Evolutionary conservation across 1,284 basidiomycete genomes (phyloP).

Genomic region (Austroboletus novae-zelandiae): DNA sequence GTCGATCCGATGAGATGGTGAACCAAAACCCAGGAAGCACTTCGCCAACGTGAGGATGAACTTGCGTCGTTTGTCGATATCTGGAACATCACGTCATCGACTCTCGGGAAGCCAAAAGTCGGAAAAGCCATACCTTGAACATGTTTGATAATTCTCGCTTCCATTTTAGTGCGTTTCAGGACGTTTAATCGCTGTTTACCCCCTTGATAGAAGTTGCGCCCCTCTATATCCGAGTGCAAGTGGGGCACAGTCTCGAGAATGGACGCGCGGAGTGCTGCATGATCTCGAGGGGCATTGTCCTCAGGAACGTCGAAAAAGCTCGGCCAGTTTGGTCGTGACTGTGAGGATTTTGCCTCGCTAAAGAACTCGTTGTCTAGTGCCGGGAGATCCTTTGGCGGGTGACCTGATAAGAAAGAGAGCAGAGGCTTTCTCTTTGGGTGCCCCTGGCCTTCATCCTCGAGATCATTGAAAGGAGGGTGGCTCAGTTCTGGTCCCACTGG

Average conservation of each 20-base stretch:
- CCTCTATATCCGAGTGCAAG: constrained; percentile 15
- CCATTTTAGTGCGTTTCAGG: constrained; percentile 21
- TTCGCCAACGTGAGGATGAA: constrained; percentile 82
- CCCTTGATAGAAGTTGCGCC: constrained; percentile 28
- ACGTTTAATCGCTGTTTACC: constrained; percentile 27
- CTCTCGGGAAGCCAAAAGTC: neutral
- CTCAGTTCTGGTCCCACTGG: neutral
- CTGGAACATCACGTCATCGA: constrained; percentile 35
- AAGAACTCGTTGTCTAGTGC: constrained; percentile 28
- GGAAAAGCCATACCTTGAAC: constrained; percentile 31
- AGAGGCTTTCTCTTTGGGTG: constrained; percentile 6
- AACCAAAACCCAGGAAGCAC: constrained; percentile 77
- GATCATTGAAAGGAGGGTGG: neutral
- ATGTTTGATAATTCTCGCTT: constrained; percentile 31
- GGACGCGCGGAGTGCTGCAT: constrained; percentile 12
- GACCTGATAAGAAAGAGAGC: constrained; percentile 16
- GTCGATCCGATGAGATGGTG: constrained; percentile 85
- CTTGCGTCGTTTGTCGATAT: constrained; percentile 62
- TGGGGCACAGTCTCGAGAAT: constrained; percentile 1
- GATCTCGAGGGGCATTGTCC: constrained; percentile 15
- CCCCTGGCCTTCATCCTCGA: constrained; percentile 8
- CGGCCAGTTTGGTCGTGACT: constrained; percentile 27
- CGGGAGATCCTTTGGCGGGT: constrained; percentile 9
- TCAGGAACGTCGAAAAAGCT: constrained; percentile 21
- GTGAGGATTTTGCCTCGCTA: constrained; percentile 23